Base-by-base conservation (phyloP, 495 filamentous ascomycete genomes). In the Stereocaulon alpinum region DNA sequence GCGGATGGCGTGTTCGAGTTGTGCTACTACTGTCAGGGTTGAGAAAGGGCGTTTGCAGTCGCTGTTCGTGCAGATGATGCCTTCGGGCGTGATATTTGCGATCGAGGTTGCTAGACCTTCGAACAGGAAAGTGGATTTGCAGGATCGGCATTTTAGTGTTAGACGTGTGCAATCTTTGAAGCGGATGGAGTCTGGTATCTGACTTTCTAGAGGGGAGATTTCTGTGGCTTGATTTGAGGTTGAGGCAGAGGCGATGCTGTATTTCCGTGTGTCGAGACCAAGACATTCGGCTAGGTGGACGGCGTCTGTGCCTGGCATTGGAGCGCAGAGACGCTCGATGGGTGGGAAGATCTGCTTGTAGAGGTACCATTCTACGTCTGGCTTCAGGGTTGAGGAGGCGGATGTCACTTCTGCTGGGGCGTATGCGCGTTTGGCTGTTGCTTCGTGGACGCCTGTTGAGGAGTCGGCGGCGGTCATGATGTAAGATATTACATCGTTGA, bases 291-390 rank as follows among this genome's bases (percentile, higher is more conserved):
- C 93, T 3, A 98, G 80, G 59, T 89, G 86, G 9, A 86, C 77
- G 42, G 91, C 83, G 64, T 95, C 89, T 15, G 93, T 98, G 48
- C 93, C 92, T 34, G 84, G 82, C 61, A 98, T 95, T 43, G 93
- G 94, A 48, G 90, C 94, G 69, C 93, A 98, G 30, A 98, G 83
- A 80, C 93, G 90, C 75, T 98, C 93, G 56, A 98, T 95, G 2
- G 94, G 93, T 6, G 93, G 93, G 73, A 98, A 93, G 55, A 98
- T 96, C 69, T 98, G 93, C 76, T 98, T 98, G 72, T 89, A 83
- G 37, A 98, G 82, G 71, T 98, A 98, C 82, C 92, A 97, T 65
- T 97, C 93, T 30, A 94, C 79, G 69, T 96, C 91, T 34, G 86
- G 90, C 63, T 86, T 83, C 4, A 97, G 76, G 6, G 74, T 85